Conservation (phyloP, 495 filamentous ascomycete species). For the Penicillium fimorum region DNA sequence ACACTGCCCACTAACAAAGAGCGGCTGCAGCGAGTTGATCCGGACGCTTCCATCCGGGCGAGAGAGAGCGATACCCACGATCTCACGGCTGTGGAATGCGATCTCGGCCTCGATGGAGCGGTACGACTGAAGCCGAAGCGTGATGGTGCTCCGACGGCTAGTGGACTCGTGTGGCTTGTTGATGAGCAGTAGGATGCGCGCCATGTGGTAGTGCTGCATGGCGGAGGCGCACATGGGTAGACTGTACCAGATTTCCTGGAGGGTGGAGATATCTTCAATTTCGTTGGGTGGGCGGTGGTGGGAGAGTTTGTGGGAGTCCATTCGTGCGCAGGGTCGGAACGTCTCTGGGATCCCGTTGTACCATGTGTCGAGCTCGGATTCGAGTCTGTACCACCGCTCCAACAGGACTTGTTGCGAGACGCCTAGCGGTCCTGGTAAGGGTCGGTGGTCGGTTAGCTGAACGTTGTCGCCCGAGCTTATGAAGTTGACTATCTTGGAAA, state of each 20-base stretch:
- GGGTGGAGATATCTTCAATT: slow-evolving; percentile 32
- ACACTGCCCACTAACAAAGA: slow-evolving; percentile 63
- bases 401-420: slow-evolving; percentile 53
- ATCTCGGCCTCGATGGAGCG: slow-evolving; percentile 53
- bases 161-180: slow-evolving; percentile 62
- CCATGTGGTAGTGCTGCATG: slow-evolving; percentile 67
- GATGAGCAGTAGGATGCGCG: slow-evolving; percentile 58
- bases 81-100: slow-evolving; percentile 56
- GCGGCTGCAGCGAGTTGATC: slow-evolving; percentile 59
- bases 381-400: slow-evolving; percentile 55
- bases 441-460: slow-evolving; percentile 32
- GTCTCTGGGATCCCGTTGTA: slow-evolving; percentile 56
- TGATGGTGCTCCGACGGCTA: slow-evolving; percentile 48
- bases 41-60: slow-evolving; percentile 54
- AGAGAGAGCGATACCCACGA: slow-evolving; percentile 54
- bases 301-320: slow-evolving; percentile 27
- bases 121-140: slow-evolving; percentile 52
- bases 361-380: slow-evolving; percentile 59
- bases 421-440: slow-evolving; percentile 43
- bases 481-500: slow-evolving; percentile 62
- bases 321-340: slow-evolving; percentile 53
- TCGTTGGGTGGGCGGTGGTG: slow-evolving; percentile 24
- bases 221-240: slow-evolving; percentile 61
- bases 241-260: slow-evolving; percentile 63
- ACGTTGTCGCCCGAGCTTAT: slow-evolving; percentile 53